These are phyloP conservation scores for Escallonia rubra DNA, from an alignment of 129 eudicot species.

Conservation along the genomic window DNA sequence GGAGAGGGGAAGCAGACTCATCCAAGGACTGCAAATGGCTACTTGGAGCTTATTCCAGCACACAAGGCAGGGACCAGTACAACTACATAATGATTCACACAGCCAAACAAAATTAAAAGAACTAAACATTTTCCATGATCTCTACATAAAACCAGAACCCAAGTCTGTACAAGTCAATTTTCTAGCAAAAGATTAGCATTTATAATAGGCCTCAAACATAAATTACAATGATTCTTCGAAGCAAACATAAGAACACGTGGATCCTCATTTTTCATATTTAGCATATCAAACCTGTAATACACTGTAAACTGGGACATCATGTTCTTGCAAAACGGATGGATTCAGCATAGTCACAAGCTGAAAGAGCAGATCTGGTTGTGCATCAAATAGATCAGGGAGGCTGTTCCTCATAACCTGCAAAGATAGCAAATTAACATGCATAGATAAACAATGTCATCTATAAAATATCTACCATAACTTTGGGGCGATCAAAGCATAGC, in stretches of 20 bases:
- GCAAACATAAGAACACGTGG: not conserved
- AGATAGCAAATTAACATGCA: not conserved
- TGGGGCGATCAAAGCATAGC: not conserved
- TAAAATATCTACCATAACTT: not conserved
- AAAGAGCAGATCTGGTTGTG: constrained; percentile 50
- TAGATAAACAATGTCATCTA: not conserved
- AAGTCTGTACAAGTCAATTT: no score
- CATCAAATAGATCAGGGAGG: constrained; percentile 56
- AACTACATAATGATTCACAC: no score
- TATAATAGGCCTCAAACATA: not conserved
- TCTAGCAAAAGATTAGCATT: not conserved
- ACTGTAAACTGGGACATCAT: constrained; percentile 47
- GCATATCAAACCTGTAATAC: constrained; percentile 29
- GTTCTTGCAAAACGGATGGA: constrained; percentile 45
- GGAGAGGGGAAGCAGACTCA: not conserved
- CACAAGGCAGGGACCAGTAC: no score
- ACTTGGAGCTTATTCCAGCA: not conserved
- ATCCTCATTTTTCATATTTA: constrained; percentile 8
- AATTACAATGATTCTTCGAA: not conserved
- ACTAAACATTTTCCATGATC: no score
- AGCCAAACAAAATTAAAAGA: no score
- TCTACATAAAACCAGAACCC: no score
- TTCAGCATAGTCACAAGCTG: constrained; percentile 59
- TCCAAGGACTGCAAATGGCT: not conserved
- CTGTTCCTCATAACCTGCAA: constrained; percentile 62